Evolutionary conservation across 78 protist genomes (phyloP), one percentile per base, ranked within the genome.

Genomic region (Salpingoeca rosetta): DNA sequence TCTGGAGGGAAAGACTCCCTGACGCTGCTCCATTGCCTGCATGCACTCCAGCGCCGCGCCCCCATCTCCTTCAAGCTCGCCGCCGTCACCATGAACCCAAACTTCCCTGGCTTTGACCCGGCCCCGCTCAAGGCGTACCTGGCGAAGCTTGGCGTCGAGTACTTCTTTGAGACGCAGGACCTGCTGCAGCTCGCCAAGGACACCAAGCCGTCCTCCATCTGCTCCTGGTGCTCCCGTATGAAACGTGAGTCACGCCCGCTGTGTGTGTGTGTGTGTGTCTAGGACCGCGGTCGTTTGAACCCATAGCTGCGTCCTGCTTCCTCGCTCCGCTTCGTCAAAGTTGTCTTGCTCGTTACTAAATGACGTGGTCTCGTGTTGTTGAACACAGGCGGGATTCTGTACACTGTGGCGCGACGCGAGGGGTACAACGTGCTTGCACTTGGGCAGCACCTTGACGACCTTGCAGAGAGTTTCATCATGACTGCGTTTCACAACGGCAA

Each of bases 381-480:
- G n/a, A n/a, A n/a, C 17, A 17, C 65, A 51, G 88, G 96, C 36
- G 97, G 97, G 24, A 89, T 90, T 31, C 83, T 95, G 72, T 95
- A 95, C 88, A 65, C 41, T 25, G 27, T 42, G 43, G 80, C 87
- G 45, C 84, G 97, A 12, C 38, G 84, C 26, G 90, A 94, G n/a
- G 92, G 92, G 31, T 94, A 92, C 88, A 94, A 93, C 65, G 94
- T 93, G 37, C 84, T 95, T 40, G 97, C 96, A 38, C 35, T 95
- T 3, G 97, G 95, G 37, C 95, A 93, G 83, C 95, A 93, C 41
- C 80, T 91, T 37, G 93, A 76, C 83, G 41, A 85, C 76, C 38
- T 38, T 83, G 76, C 73, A 7, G 65, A 51, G 17, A 22, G 31
- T 22, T 92, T 93, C 65, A 27, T 93, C 45, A 92, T 93, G 94